phyloP scores from a whole-genome alignment of 208 protist species.

The Leishmania guyanensis region DNA sequence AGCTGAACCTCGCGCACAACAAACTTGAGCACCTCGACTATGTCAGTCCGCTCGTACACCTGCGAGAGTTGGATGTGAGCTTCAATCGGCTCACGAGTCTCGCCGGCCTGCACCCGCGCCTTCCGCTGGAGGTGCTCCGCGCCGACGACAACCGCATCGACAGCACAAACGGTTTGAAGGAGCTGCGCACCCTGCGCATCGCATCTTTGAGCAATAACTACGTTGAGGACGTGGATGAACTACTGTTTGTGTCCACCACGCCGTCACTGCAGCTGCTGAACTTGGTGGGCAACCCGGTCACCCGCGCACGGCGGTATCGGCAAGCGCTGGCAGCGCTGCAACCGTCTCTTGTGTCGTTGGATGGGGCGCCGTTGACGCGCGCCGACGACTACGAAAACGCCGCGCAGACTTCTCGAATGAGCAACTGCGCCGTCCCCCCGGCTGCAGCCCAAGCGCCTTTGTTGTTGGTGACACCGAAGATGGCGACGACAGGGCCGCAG shows the following conservation, averaged over 20 bases:
- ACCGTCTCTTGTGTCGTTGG: slow-evolving; percentile 55
- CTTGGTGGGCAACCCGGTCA: slow-evolving; percentile 64
- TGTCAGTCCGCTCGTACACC: slow-evolving; percentile 55
- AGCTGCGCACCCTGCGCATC: slow-evolving; percentile 50
- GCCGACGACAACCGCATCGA: slow-evolving; percentile 74
- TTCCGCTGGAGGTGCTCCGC: slow-evolving; percentile 62
- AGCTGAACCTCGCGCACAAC: slow-evolving; percentile 83
- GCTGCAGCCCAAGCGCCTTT: background rate
- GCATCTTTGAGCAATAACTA: slow-evolving; percentile 73
- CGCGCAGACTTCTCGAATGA: background rate
- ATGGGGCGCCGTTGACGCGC: slow-evolving; percentile 61
- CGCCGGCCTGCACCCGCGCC: slow-evolving; percentile 41
- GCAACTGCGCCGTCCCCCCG: background rate
- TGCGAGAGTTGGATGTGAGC: slow-evolving; percentile 79
- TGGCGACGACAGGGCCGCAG: background rate
- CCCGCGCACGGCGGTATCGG: slow-evolving; percentile 51
- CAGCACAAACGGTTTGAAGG: slow-evolving; percentile 54
- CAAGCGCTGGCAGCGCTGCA: slow-evolving; percentile 48
- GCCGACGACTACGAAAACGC: slow-evolving; percentile 1
- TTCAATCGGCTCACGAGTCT: slow-evolving; percentile 70
- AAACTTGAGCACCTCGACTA: slow-evolving; percentile 58
- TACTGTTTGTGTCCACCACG: slow-evolving; percentile 52
- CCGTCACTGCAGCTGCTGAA: slow-evolving; percentile 63
- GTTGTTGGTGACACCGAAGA: background rate
- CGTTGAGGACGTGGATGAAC: slow-evolving; percentile 70